A percentile compares a stretch with the other conserved stretches of the same genome.
Evolutionary conservation across 768 basidiomycete species (phyloP).

Genomic region (Termitomyces sp.): DNA sequence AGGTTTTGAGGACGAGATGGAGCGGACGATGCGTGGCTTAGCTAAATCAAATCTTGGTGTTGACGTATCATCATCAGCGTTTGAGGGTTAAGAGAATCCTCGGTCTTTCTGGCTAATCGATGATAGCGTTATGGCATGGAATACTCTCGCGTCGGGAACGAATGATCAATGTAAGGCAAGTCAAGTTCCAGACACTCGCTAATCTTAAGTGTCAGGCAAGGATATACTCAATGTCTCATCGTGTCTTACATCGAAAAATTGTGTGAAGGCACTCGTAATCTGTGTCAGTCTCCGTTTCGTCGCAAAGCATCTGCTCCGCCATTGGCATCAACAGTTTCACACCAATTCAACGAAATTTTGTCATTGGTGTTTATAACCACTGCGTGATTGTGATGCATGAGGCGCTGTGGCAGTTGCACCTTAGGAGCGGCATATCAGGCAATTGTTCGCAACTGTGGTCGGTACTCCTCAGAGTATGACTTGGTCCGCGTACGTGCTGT

Average conservation of each 20-base stretch:
- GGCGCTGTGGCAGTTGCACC: not conserved
- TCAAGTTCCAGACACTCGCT: conserved; percentile 72
- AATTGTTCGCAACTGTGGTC: not conserved
- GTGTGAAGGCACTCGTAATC: not conserved
- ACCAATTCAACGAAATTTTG: not conserved
- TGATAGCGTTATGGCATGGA: not conserved
- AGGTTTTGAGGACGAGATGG: conserved; percentile 80
- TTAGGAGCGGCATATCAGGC: not conserved
- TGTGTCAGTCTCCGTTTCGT: not conserved
- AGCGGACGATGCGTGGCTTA: conserved; percentile 65
- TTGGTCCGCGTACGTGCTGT: too few species aligned
- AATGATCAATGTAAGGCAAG: conserved; percentile 50
- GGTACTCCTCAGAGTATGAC: not conserved
- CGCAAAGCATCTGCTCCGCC: not conserved
- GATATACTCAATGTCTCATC: conserved; percentile 79
- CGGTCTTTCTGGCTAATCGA: not conserved
- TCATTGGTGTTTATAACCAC: not conserved
- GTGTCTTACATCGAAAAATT: conserved; percentile 12
- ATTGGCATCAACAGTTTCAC: not conserved
- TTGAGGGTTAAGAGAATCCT: conserved; percentile 34
- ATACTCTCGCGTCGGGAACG: too few species aligned
- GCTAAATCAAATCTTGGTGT: conserved; percentile 79
- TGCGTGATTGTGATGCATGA: not conserved
- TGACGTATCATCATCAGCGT: conserved; percentile 56
- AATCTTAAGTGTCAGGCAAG: conserved; percentile 66